A percentile compares a stretch with the other conserved stretches of the same genome.
These are phyloP conservation scores for Emergomyces orientalis DNA, from an alignment of 2,329 filamentous ascomycete genomes.

Conservation along the genomic window DNA sequence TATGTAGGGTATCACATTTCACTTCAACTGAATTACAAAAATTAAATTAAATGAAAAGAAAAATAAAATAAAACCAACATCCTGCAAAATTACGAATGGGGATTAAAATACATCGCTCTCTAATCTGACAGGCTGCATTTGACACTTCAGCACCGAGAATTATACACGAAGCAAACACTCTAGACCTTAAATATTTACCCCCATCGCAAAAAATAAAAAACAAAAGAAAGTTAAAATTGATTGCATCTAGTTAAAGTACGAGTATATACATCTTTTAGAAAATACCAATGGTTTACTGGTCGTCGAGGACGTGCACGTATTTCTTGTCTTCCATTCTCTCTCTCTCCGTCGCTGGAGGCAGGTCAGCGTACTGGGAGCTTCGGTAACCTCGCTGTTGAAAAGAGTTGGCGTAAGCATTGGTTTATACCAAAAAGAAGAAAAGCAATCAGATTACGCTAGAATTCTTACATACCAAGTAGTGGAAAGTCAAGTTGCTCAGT, in stretches of 20 bases:
- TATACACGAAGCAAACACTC: background rate
- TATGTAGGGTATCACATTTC: background rate
- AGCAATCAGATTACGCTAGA: background rate
- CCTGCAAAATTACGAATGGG: no score
- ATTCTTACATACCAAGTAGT: conserved; percentile 69
- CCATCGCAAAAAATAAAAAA: background rate
- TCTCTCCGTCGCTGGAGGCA: conserved; percentile 87
- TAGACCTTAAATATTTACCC: background rate
- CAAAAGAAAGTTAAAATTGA: conserved; percentile 21
- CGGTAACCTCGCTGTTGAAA: conserved; percentile 70
- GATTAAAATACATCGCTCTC: background rate
- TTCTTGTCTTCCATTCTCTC: conserved; percentile 94
- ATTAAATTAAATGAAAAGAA: no score
- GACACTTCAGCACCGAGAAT: background rate
- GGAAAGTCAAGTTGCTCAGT: conserved; percentile 76
- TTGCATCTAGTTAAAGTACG: conserved; percentile 31
- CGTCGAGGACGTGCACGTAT: conserved; percentile 87
- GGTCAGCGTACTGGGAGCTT: conserved; percentile 78
- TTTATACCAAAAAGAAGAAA: background rate
- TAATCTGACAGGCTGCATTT: background rate
- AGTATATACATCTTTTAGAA: conserved; percentile 34
- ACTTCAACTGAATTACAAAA: background rate
- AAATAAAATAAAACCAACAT: no score
- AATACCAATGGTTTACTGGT: conserved; percentile 51
- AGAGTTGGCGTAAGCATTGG: conserved; percentile 6